phyloP scores from a whole-genome alignment of 495 filamentous ascomycete species.

The Chaetomium cochliodes region DNA sequence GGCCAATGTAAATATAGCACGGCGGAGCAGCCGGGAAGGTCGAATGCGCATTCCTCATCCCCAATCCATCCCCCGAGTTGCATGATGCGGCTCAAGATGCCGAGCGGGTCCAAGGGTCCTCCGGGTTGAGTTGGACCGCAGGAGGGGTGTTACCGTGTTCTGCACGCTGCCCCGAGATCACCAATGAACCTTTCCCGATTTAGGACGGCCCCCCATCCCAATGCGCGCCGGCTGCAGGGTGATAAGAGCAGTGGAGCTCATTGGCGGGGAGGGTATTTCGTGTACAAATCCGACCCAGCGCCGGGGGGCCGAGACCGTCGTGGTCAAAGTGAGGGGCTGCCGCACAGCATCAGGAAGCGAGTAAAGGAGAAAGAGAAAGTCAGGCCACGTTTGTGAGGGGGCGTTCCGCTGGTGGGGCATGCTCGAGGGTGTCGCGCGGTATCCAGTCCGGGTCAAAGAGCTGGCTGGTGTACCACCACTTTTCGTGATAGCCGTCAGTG shows the following conservation, averaged over 20 bases:
- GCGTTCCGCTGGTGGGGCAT: slow-evolving; percentile 30
- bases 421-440: slow-evolving; percentile 40
- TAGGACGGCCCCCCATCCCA: slow-evolving; percentile 24
- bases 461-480: slow-evolving; percentile 43
- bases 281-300: slow-evolving; percentile 32
- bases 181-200: slow-evolving; percentile 32
- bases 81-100: slow-evolving; percentile 32
- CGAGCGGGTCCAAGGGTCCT: slow-evolving; percentile 28
- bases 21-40: background rate
- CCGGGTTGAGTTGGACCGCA: slow-evolving; percentile 24
- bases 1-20: slow-evolving; percentile 1
- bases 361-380: slow-evolving; percentile 14
- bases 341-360: slow-evolving; percentile 11
- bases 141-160: slow-evolving; percentile 31
- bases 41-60: too few species aligned
- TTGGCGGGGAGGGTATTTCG: slow-evolving; percentile 30
- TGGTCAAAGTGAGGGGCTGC: slow-evolving; percentile 30
- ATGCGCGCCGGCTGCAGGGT: slow-evolving; percentile 29
- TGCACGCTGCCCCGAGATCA: slow-evolving; percentile 27
- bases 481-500: slow-evolving; percentile 35
- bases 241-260: slow-evolving; percentile 31
- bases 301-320: slow-evolving; percentile 23
- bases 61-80: background rate
- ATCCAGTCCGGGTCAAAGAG: slow-evolving; percentile 41
- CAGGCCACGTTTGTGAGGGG: slow-evolving; percentile 28